Base-by-base conservation (phyloP, 2,329 filamentous ascomycete genomes). In the Ophiostoma sp. region DNA sequence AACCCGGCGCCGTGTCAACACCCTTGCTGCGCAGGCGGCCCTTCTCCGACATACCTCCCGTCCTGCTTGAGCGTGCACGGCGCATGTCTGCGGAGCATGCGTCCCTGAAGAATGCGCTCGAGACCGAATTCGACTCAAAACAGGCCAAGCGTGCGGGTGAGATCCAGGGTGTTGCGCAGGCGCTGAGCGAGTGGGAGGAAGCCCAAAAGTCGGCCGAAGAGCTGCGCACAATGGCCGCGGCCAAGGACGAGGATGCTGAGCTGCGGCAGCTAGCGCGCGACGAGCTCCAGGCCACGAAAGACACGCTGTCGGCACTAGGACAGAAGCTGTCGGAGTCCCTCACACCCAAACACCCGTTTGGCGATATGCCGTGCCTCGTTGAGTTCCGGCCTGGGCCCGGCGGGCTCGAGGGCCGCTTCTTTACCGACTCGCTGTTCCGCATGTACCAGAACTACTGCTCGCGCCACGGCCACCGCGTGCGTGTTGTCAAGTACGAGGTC, bases 361-460 rank as follows among this genome's bases (percentile, higher is more conserved):
- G 92, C 44, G 85, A 92, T 71, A 84, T 98, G 73, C 92, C 93
- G 67, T 98, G 94, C 77, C 84, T 99, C 71, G 80, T 99, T 58
- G 95, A 99, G 79, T 90, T 99, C 70, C 87, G 93, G 0, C 95
- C 95, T 0, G 95, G 95, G 0, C 93, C 93, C 0, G 95, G 95
- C 49, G 95, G 95, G 2, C 88, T 92, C 69, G 95, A 99, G 79
- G 93, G 94, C 2, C 88, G 92, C 0, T 87, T 97, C 71, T 99
- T 99, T 74, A 92, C 93, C 12, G 90, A 91, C 67, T 88, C 95
- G 66, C 79, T 99, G 6, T 86, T 97, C 73, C 87, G 89, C 73
- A 98, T 99, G 95, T 99, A 99, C 79, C 85, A 87, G 72, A 81
- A 52, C 66, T 73, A 93, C 74, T 97, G 93, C 78, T 80, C 85